phyloP scores from a whole-genome alignment of 1,284 basidiomycete genomes.

The Cerrena zonata region DNA sequence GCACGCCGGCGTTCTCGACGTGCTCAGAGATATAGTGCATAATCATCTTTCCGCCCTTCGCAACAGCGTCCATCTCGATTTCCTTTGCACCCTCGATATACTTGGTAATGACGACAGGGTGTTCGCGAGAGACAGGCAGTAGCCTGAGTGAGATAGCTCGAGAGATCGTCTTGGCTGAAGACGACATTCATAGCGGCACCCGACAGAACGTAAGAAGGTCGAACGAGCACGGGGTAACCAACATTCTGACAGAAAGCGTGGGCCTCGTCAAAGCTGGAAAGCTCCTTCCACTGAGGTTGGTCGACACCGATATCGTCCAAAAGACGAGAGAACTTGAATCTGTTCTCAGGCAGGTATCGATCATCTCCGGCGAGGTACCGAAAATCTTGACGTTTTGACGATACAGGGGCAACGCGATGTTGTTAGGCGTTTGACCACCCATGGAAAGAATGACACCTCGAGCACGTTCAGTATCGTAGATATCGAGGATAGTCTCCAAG shows the following conservation, averaged over 20 bases:
- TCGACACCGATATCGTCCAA: constrained; percentile 96
- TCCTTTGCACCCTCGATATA: constrained; percentile 99
- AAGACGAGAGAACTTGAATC: constrained; percentile 98
- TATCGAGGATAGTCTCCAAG: constrained; percentile 93
- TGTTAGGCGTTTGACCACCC: constrained; percentile 98
- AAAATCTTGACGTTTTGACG: constrained; percentile 97
- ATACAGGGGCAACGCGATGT: constrained; percentile 89
- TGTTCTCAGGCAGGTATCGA: constrained; percentile 97
- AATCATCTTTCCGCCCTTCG: constrained; percentile 93
- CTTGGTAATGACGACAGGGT: constrained; percentile 97
- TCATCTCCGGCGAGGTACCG: constrained; percentile 98
- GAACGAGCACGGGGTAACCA: constrained; percentile 91
- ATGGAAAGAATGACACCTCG: constrained; percentile 93
- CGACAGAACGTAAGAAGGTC: constrained; percentile 95
- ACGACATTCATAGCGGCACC: constrained; percentile 99
- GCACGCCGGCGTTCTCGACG: constrained; percentile 97
- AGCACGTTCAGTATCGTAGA: constrained; percentile 88
- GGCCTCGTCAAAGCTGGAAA: constrained; percentile 87
- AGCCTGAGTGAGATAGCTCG: constrained; percentile 91
- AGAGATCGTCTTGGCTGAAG: constrained; percentile 85
- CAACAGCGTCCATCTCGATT: constrained; percentile 99
- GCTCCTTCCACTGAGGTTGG: constrained; percentile 95
- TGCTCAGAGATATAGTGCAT: constrained; percentile 99
- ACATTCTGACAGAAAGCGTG: constrained; percentile 84
- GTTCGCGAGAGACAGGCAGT: constrained; percentile 93